These are phyloP conservation scores for Avicennia marina DNA, from an alignment of 257 asterid species.

Conservation along the genomic window DNA sequence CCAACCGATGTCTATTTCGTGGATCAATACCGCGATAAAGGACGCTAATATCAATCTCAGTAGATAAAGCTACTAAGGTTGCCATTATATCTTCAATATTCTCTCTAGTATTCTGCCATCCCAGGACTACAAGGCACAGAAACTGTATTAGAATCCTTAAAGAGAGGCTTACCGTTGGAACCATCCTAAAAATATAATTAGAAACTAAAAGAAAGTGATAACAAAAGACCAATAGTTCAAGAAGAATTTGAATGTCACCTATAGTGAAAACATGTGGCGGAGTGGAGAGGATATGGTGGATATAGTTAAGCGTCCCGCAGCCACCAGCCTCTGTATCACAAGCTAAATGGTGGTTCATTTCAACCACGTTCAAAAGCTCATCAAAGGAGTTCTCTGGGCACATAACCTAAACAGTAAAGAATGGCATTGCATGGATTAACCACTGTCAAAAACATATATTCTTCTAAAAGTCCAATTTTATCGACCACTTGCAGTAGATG, in stretches of 20 bases:
- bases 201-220: neutral
- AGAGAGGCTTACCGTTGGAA: too few relatives aligned
- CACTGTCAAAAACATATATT: slow-evolving; percentile 14
- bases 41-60: slow-evolving; percentile 76
- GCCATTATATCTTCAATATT: slow-evolving; percentile 67
- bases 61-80: slow-evolving; percentile 72
- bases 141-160: slow-evolving; percentile 8
- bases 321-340: slow-evolving; percentile 90
- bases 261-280: slow-evolving; percentile 86
- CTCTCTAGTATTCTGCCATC: slow-evolving; percentile 96
- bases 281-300: slow-evolving; percentile 78
- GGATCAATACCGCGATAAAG: slow-evolving; percentile 97
- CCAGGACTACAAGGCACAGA: slow-evolving; percentile 58
- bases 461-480: slow-evolving; percentile 4
- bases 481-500: too few relatives aligned
- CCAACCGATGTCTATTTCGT: slow-evolving; percentile 49
- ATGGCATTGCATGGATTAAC: slow-evolving; percentile 14
- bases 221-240: slow-evolving; percentile 6
- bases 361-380: slow-evolving; percentile 78
- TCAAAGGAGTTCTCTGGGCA: slow-evolving; percentile 80
- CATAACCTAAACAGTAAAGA: slow-evolving; percentile 53
- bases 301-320: slow-evolving; percentile 79
- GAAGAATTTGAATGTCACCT: slow-evolving; percentile 38
- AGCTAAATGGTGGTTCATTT: slow-evolving; percentile 91
- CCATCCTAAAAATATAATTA: neutral